Evolutionary conservation across 495 filamentous ascomycete species (phyloP), one percentile per base, ranked within the genome.

Genomic region (Penicillium ucsense): DNA sequence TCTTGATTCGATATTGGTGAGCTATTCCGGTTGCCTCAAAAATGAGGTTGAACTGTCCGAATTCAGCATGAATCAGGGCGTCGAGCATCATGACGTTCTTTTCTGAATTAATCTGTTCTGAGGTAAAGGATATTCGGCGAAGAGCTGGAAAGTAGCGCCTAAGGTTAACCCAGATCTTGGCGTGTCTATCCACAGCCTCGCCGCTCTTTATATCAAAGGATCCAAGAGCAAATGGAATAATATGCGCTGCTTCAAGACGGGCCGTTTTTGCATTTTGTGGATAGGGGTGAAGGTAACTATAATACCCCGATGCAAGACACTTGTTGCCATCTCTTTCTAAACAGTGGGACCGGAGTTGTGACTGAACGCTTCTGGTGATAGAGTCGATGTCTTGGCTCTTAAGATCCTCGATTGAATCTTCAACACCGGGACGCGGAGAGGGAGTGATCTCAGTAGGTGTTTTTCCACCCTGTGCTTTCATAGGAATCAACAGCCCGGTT

Each of bases 381-480:
- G 43, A 40, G 32, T 47, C 38, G 38, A 51, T 47, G 47, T 46
- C 41, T 43, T 11, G 38, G 51, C 46, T 49, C 38, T 46, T 54
- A 5, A 46, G 51, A 47, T 43, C 36, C 35, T 53, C 51, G 38
- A 50, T 46, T 45, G 48, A 50, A 41, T 50, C 48, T 50, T 50
- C 41, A 35, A 50, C 36, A 43, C 48, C 48, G 11, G 31, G 33
- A 33, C 51, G 42, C 28, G 47, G 46, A 35, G 51, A 54, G 3
- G 38, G 46, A 39, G 43, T 46, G 43, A 54, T 42, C 38, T 49
- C 44, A 49, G 46, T 46, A 27, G 51, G 47, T 49, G 51, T 47
- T 46, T 49, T 46, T 37, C 51, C 51, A 43, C 47, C 47, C 12
- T 49, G 28, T 48, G 51, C 51, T 54, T 49, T 54, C 42, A 54